Base-by-base conservation (phyloP, 805 yeast species). In the Saitoella complicata region DNA sequence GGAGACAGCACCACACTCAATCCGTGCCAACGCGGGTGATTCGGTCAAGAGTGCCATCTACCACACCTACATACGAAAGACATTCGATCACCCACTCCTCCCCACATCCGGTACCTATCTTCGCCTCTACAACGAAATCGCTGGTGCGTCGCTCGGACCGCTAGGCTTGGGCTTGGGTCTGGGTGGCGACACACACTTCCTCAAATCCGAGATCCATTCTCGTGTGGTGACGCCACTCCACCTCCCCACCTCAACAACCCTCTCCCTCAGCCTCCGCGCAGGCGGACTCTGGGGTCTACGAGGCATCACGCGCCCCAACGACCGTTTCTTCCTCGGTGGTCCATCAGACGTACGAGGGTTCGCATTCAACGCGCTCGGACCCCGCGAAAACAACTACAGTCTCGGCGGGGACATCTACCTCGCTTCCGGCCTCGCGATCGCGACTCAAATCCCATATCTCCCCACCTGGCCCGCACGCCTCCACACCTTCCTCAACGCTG, bases 281-380 rank as follows among this genome's bases (percentile, higher is more conserved):
- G 95, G 94, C 4, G 66, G 68, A 45, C 64, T 83, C 31, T 61
- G 65, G 46, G 65, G 49, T 37, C 40, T 72, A 45, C 56, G 53
- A 21, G 47, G 55, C 49, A 45, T 63, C 45, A 62, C 82, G 1
- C 87, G 81, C 54, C 56, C 78, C 32, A 71, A 78, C 56, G 98
- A 88, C 59, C 71, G 82, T 51, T 88, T 87, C 58, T 83, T 78
- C 55, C 66, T 82, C 39, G 94, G 95, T 11, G 95, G 95, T 0
- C 72, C 77, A 9, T 71, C 76, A 45, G 80, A 78, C 44, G 74
- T 85, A 31, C 67, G 80, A 46, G 85, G 87, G 1, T 83, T 80
- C 55, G 67, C 72, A 33, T 64, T 71, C 44, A 78, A 78, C 64
- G 74, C 83, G 0, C 58, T 81, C 34, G 87, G 91, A 9, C 76